Percentiles rank a stretch among this genome's conserved stretches.
Conservation (phyloP, 768 basidiomycete genomes). For the Auricularia heimuer region DNA sequence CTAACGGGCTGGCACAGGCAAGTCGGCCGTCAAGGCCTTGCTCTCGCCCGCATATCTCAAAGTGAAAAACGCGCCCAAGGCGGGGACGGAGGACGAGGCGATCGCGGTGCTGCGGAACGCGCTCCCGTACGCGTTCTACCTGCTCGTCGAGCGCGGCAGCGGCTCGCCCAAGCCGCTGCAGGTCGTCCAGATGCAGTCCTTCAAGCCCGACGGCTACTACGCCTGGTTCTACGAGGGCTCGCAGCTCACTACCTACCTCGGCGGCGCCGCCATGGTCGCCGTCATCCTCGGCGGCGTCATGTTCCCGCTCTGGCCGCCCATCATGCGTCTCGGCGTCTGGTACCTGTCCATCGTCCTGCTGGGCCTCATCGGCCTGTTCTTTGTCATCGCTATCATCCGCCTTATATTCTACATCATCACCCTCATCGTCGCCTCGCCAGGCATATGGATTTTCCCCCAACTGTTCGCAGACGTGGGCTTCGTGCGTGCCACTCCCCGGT, state of each 20-base stretch:
- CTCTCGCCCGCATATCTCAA: conserved; percentile 89
- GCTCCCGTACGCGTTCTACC: conserved; percentile 83
- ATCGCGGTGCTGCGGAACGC: conserved; percentile 51
- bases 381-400: conserved; percentile 81
- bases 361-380: conserved; percentile 81
- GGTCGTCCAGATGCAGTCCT: conserved; percentile 72
- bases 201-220: conserved; percentile 75
- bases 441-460: conserved; percentile 98
- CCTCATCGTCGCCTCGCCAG: conserved; percentile 73
- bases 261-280: conserved; percentile 82
- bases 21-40: conserved; percentile 85
- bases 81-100: conserved; percentile 71
- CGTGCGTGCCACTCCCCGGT: conserved; percentile 38
- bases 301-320: conserved; percentile 97
- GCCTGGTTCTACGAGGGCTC: conserved; percentile 97
- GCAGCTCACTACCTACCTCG: conserved; percentile 86
- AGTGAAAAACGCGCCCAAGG: conserved; percentile 64
- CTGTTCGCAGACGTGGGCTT: conserved; percentile 98
- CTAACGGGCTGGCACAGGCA: conserved; percentile 43
- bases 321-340: conserved; percentile 89
- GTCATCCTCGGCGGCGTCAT: conserved; percentile 95
- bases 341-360: conserved; percentile 86
- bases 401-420: conserved; percentile 92
- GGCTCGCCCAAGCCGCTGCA: conserved; percentile 69
- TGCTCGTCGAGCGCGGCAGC: conserved; percentile 75